Conservation (phyloP, 352 stramenopile species). For the Blastocystis sp. region DNA sequence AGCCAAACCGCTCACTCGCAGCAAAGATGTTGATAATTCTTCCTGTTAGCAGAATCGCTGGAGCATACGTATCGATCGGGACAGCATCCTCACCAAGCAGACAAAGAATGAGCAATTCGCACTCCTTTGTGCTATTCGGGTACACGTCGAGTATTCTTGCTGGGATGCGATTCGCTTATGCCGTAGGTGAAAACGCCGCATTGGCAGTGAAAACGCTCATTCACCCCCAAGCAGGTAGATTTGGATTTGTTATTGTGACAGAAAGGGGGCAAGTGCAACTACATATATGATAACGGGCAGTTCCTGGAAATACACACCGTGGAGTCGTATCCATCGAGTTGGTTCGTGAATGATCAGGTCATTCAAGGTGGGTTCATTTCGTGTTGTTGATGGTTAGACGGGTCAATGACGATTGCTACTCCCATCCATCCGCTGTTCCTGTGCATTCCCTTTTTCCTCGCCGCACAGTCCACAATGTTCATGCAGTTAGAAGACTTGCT, state of each 20-base stretch:
- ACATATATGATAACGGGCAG: constrained; percentile 3
- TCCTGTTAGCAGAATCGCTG: neutral
- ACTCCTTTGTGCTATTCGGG: neutral
- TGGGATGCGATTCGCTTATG: neutral
- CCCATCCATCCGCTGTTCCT: constrained; percentile 56
- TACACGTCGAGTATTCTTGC: neutral
- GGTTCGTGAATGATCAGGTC: constrained; percentile 69
- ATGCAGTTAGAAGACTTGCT: constrained; percentile 35
- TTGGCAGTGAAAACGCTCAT: constrained; percentile 13
- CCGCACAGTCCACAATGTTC: neutral
- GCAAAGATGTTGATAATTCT: neutral
- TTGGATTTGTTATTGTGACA: neutral
- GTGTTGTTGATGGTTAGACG: constrained; percentile 1
- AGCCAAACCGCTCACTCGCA: neutral
- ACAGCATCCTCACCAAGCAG: neutral
- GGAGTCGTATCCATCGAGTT: constrained; percentile 25
- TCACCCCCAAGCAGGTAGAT: constrained; percentile 19
- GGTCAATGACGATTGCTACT: neutral
- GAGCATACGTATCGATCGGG: neutral
- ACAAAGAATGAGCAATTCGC: neutral
- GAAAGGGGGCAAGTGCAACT: neutral
- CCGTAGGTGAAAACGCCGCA: neutral
- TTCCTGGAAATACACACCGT: neutral
- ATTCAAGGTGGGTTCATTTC: constrained; percentile 2
- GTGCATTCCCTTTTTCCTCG: constrained; percentile 31